phyloP scores from a whole-genome alignment of 2,329 filamentous ascomycete genomes.

The Lachnellula subtilissima region DNA sequence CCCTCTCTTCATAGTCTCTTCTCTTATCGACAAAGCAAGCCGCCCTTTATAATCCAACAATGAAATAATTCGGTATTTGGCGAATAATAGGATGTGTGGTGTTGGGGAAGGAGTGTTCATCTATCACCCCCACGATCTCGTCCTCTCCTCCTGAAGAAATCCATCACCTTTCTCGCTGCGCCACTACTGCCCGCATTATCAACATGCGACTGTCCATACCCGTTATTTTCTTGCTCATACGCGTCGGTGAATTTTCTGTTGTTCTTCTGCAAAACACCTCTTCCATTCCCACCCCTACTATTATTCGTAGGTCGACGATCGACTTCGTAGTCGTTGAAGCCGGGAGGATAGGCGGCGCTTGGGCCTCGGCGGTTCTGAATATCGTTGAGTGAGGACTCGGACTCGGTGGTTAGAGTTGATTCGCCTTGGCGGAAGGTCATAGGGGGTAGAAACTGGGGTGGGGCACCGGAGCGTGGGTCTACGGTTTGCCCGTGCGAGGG shows the following conservation, averaged over 20 bases:
- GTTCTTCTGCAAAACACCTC: constrained; percentile 71
- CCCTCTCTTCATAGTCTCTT: not conserved
- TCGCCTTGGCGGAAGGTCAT: constrained; percentile 27
- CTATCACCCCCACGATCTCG: constrained; percentile 44
- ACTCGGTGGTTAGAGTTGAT: constrained; percentile 26
- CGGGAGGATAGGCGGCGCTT: constrained; percentile 17
- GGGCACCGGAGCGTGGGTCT: constrained; percentile 18
- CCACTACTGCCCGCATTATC: constrained; percentile 75
- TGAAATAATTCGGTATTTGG: not conserved
- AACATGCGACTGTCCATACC: constrained; percentile 50
- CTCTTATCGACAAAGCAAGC: not conserved
- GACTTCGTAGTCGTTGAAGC: constrained; percentile 27
- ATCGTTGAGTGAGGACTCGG: constrained; percentile 28
- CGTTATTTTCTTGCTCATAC: constrained; percentile 70
- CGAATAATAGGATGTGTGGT: not conserved
- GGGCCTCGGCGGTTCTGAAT: constrained; percentile 19
- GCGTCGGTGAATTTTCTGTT: constrained; percentile 83
- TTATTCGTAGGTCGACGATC: constrained; percentile 15
- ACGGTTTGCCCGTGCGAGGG: constrained; percentile 20
- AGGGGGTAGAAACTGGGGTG: constrained; percentile 25
- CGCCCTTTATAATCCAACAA: constrained; percentile 4
- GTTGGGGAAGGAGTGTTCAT: constrained; percentile 27
- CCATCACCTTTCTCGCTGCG: constrained; percentile 90
- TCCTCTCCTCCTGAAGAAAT: constrained; percentile 91
- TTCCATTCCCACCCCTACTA: constrained; percentile 30